Base-by-base conservation (phyloP, 805 yeast genomes). In the Pichia phayaonensis region DNA sequence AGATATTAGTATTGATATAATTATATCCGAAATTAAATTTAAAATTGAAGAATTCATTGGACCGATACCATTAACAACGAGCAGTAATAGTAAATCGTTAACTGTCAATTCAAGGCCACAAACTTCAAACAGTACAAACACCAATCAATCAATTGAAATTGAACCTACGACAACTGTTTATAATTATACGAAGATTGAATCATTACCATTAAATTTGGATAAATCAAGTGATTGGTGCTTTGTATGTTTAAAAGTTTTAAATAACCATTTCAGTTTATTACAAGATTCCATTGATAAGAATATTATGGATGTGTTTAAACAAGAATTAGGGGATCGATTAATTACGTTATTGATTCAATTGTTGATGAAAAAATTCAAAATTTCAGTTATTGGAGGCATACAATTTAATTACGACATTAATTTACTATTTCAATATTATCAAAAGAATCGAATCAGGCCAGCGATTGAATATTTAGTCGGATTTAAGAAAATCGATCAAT, bases 251-350 rank as follows among this genome's bases (percentile, higher is more conserved):
- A 70, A 73, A 21, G 71, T 90, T 23, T 65, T 94, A 49, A 77
- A 77, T 13, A 79, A 81, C 16, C 95, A 92, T 62, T 80, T 90
- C 54, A 79, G 77, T 50, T 68, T 90, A 50, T 69, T 92, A 42
- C 80, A 77, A 18, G 95, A 90, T 2, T 78, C 94, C 6, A 87
- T 97, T 0, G 98, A 92, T 49, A 87, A 84, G 61, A 78, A 89
- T 1, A 84, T 95, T 13, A 77, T 90, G 24, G 98, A 90, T 58
- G 95, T 92, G 0, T 94, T 90, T 62, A 94, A 90, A 59, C 96
- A 90, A 62, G 99, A 94, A 61, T 83, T 92, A 34, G 96, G 96
- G 0, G 87, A 89, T 64, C 66, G 98, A 42, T 83, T 94, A 53
- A 89, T 88, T 61, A 81, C 78, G 39, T 73, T 83, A 1, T 70